Evolutionary conservation across 2,329 filamentous ascomycete species (phyloP), one percentile per base, ranked within the genome.

Genomic region (Aspergillus amoenus): DNA sequence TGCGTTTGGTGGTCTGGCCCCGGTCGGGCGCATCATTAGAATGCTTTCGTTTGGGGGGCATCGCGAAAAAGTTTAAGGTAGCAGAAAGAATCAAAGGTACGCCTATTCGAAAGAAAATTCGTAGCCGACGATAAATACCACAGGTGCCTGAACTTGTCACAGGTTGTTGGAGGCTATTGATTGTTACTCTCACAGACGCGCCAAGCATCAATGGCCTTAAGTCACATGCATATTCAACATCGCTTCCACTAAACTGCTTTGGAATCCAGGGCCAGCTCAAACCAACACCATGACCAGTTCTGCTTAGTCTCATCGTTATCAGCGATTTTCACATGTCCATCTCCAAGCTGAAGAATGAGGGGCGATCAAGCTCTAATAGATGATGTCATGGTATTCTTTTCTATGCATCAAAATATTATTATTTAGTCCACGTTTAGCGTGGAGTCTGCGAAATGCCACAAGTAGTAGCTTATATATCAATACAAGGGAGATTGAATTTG

Each of bases 21-120:
- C 61, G 53, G 12, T 61, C 62, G 9, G 64, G 59, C 6, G 53
- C 57, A 43, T 69, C 58, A 37, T 44, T 58, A 13, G 65, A 51
- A 47, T 58, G 71, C 64, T 74, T 75, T 46, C 60, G 57, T 60
- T 66, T 67, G 2, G 65, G 56, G 12, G 65, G 61, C 65, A 67
- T 67, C 43, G 41, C 50, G 30, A 37, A 42, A 30, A 21, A 5
- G 18, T 48, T 11, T n/a, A 21, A n/a, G 15, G 12, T 42, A 1
- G 21, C 18, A 8, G 40, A 39, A 15, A 15, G 21, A 18, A 34
- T 17, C 4, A n/a, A n/a, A 21, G 12, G 4, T 39, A 13, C 4
- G 5, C 30, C 13, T 41, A 15, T 27, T 12, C 2, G 47, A 13
- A 30, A 45, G 13, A 18, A 34, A 18, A 22, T 15, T 5, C 24